These are phyloP conservation scores for Stevia rebaudiana DNA, from an alignment of 140 eudicot species.

Conservation along the genomic window DNA sequence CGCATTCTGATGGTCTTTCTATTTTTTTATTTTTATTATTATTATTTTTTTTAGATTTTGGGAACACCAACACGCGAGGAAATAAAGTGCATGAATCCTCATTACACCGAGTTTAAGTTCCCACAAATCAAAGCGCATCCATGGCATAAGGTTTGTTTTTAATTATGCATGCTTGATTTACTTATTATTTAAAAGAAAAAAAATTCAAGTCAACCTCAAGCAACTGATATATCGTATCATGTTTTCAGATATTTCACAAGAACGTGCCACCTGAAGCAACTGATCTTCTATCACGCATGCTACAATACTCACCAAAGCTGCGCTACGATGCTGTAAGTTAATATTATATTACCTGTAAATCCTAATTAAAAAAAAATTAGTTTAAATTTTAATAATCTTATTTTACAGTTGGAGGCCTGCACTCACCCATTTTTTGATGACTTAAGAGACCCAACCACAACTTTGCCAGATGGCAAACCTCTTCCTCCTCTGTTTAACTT, in stretches of 20 bases:
- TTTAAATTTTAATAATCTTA: background rate
- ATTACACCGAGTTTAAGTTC: slow-evolving; percentile 87
- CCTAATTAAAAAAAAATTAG: background rate
- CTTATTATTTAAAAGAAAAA: too few species aligned
- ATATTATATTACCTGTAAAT: background rate
- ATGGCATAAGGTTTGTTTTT: slow-evolving; percentile 87
- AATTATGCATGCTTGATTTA: background rate
- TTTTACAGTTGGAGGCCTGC: slow-evolving; percentile 87
- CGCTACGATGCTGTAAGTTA: slow-evolving; percentile 82
- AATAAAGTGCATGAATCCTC: slow-evolving; percentile 97
- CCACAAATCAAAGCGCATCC: slow-evolving; percentile 99
- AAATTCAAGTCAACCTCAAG: too few species aligned
- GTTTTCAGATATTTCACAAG: slow-evolving; percentile 67
- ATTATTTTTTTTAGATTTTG: slow-evolving; percentile 53
- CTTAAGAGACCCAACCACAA: slow-evolving; percentile 64
- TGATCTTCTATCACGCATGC: slow-evolving; percentile 87
- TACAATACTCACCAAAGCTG: slow-evolving; percentile 88
- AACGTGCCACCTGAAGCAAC: slow-evolving; percentile 84
- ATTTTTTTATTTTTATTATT: background rate
- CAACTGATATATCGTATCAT: background rate
- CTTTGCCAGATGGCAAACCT: slow-evolving; percentile 80
- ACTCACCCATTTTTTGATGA: slow-evolving; percentile 92
- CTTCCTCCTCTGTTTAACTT: slow-evolving; percentile 89
- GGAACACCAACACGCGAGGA: slow-evolving; percentile 99
- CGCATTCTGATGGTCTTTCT: slow-evolving; percentile 9